Evolutionary conservation across 176 grass and related monocot species (phyloP).

Genomic region (Poa annua): DNA sequence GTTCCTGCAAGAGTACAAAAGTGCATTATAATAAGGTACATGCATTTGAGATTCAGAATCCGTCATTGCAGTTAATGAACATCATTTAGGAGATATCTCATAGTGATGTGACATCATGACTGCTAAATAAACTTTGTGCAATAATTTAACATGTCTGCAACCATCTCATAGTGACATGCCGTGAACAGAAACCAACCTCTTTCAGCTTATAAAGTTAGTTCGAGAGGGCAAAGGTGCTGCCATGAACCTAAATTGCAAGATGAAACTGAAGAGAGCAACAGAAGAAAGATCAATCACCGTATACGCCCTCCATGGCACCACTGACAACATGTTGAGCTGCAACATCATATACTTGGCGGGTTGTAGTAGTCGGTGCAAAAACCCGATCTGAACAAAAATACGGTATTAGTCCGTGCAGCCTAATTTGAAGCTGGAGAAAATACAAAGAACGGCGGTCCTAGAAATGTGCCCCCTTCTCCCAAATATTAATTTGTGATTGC

Average conservation of each 20-base stretch:
- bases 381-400: constrained; percentile 72
- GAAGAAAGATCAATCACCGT: constrained; percentile 67
- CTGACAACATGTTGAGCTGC: constrained; percentile 97
- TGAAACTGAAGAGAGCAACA: background rate
- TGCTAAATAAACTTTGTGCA: background rate
- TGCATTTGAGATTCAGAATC: background rate
- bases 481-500: constrained; percentile 25
- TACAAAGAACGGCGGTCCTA: background rate
- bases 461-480: background rate
- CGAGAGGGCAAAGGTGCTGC: background rate
- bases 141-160: constrained; percentile 1
- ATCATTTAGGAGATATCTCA: background rate
- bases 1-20: constrained; percentile 65
- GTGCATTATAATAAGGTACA: background rate
- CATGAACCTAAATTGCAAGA: constrained; percentile 18
- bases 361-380: constrained; percentile 99
- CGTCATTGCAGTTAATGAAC: constrained; percentile 17
- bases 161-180: background rate
- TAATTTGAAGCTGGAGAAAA: constrained; percentile 24
- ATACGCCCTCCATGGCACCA: constrained; percentile 94
- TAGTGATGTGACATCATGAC: background rate
- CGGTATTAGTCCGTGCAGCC: constrained; percentile 33
- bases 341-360: constrained; percentile 99
- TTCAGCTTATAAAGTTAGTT: background rate
- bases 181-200: constrained; percentile 3